Conservation (phyloP, 2,329 filamentous ascomycete species). For the Diaporthe sp. region DNA sequence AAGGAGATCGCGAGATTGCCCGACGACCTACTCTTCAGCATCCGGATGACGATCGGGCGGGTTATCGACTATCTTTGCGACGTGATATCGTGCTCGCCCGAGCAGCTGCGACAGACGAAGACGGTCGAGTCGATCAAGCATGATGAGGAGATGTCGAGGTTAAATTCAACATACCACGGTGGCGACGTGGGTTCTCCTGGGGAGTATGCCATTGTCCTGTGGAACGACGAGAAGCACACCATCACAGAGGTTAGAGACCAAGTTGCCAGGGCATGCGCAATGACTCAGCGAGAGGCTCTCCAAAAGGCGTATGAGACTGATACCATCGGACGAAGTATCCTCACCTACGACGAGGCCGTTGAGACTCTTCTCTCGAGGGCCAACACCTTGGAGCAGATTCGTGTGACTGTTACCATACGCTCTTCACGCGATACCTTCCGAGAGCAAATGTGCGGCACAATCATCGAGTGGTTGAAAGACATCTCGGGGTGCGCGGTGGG, state of each 20-base stretch:
- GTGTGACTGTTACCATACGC: slow-evolving; percentile 93
- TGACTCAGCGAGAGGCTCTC: slow-evolving; percentile 74
- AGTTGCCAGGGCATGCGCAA: slow-evolving; percentile 87
- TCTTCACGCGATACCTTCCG: slow-evolving; percentile 95
- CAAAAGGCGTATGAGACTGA: slow-evolving; percentile 89
- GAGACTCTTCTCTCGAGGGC: slow-evolving; percentile 80
- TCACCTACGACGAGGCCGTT: slow-evolving; percentile 81
- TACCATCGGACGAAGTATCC: slow-evolving; percentile 84
- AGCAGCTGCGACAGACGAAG: slow-evolving; percentile 90
- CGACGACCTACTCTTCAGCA: slow-evolving; percentile 78
- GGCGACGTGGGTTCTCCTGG: slow-evolving; percentile 73
- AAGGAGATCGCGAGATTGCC: slow-evolving; percentile 71
- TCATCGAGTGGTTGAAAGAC: slow-evolving; percentile 95
- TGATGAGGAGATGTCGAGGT: slow-evolving; percentile 83
- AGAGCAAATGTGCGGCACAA: slow-evolving; percentile 98
- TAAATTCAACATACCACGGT: slow-evolving; percentile 80
- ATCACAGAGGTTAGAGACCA: slow-evolving; percentile 91
- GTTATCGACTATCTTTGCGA: slow-evolving; percentile 96
- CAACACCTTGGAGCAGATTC: slow-evolving; percentile 91
- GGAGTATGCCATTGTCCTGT: slow-evolving; percentile 87
- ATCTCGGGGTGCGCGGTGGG: slow-evolving; percentile 91
- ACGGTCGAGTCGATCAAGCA: slow-evolving; percentile 81
- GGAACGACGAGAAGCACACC: slow-evolving; percentile 99
- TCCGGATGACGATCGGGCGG: slow-evolving; percentile 86
- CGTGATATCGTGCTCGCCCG: slow-evolving; percentile 96